Percentiles rank a stretch among this genome's conserved stretches.
Conservation (phyloP, 2,329 filamentous ascomycete species). For the Helotiales sp. region DNA sequence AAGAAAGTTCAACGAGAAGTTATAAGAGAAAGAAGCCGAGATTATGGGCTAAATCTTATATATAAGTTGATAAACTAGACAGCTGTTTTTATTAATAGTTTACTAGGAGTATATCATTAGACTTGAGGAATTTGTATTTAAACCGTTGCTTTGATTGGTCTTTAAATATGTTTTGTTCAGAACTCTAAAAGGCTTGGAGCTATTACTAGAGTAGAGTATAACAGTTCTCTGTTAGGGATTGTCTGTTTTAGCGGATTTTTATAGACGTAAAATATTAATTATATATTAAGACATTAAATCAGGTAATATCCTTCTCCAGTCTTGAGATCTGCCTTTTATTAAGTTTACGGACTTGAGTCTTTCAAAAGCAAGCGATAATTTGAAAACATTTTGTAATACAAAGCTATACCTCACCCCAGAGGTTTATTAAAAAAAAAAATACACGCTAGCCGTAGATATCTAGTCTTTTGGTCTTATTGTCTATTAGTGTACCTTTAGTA, state of each 20-base stretch:
- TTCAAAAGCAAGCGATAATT: constrained; percentile 77
- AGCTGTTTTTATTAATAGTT: too few relatives aligned
- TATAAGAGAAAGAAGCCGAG: constrained; percentile 34
- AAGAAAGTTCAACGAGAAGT: background rate
- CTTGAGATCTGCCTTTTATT: constrained; percentile 59
- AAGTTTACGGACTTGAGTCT: constrained; percentile 35
- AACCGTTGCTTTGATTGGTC: constrained; percentile 18
- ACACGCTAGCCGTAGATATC: constrained; percentile 93
- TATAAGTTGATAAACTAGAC: constrained; percentile 21
- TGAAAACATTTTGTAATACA: constrained; percentile 87
- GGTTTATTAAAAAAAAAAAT: constrained; percentile 60
- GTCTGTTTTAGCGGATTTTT: constrained; percentile 28
- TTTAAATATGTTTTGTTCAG: constrained; percentile 30
- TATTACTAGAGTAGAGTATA: constrained; percentile 12
- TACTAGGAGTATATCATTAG: constrained; percentile 21
- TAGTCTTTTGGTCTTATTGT: too few relatives aligned
- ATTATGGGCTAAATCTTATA: constrained; percentile 36
- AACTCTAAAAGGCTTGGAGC: constrained; percentile 19
- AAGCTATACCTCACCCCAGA: constrained; percentile 96
- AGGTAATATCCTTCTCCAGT: constrained; percentile 27
- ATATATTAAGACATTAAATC: constrained; percentile 29
- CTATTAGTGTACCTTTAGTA: constrained; percentile 77
- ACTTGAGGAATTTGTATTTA: constrained; percentile 10
- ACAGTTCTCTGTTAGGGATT: constrained; percentile 25
- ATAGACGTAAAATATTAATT: constrained; percentile 8